These are phyloP conservation scores for Chaetomium tenue DNA, from an alignment of 495 filamentous ascomycete genomes.

Conservation along the genomic window DNA sequence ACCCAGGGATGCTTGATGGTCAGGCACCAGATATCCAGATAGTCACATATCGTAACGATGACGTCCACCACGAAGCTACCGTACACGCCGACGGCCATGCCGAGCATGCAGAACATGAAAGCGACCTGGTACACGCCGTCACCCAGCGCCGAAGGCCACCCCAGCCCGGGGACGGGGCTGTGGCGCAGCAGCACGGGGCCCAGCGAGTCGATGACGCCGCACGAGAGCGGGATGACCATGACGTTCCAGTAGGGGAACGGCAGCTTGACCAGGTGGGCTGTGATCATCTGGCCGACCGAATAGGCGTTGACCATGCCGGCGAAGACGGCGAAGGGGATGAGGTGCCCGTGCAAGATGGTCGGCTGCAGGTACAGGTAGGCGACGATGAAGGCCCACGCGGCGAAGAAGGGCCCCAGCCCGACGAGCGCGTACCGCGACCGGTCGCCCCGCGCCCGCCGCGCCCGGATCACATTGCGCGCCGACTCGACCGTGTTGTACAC, in stretches of 20 bases:
- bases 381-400: conserved; percentile 70
- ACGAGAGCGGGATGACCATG: conserved; percentile 63
- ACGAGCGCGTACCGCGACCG: conserved; percentile 67
- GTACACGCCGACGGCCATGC: conserved; percentile 79
- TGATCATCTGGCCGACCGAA: conserved; percentile 91
- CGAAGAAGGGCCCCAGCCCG: conserved; percentile 76
- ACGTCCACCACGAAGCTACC: conserved; percentile 95
- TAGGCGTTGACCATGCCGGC: conserved; percentile 89
- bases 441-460: conserved; percentile 70
- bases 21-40: conserved; percentile 96
- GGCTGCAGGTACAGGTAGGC: conserved; percentile 82
- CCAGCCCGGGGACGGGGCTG: conserved; percentile 55
- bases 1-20: conserved; percentile 82
- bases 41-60: conserved; percentile 95
- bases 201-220: conserved; percentile 72
- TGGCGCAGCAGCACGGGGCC: conserved; percentile 61
- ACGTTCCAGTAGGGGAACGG: conserved; percentile 88
- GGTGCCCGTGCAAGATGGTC: conserved; percentile 71
- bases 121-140: conserved; percentile 74
- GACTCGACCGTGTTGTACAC: conserved; percentile 76
- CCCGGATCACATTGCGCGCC: conserved; percentile 76
- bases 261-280: conserved; percentile 80
- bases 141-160: conserved; percentile 78
- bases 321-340: conserved; percentile 84
- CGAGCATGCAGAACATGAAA: conserved; percentile 81